Evolutionary conservation across 176 grass and related monocot genomes (phyloP).

Genomic region (Juncus effusus): DNA sequence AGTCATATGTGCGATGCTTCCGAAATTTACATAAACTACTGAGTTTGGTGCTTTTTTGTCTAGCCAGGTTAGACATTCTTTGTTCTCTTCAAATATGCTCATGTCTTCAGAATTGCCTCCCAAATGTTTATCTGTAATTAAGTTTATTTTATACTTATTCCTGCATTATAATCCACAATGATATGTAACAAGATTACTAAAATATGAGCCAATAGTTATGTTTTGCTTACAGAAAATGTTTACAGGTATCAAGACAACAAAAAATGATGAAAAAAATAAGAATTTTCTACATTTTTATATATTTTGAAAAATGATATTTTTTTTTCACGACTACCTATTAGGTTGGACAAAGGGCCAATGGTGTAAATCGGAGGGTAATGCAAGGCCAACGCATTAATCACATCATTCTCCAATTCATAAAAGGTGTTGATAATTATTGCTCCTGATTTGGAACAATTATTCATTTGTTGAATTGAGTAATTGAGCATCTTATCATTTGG

Average conservation of each 20-base stretch:
- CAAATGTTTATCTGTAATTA: slow-evolving; percentile 20
- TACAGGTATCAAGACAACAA: too few species aligned
- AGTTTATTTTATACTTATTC: too few species aligned
- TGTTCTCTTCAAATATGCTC: slow-evolving; percentile 30
- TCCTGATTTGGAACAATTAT: neutral
- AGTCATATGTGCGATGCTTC: slow-evolving; percentile 28
- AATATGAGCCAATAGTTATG: too few species aligned
- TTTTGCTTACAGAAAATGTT: too few species aligned
- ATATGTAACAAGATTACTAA: too few species aligned
- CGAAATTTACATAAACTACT: slow-evolving; percentile 42
- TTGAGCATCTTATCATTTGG: slow-evolving; percentile 24
- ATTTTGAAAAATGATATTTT: too few species aligned
- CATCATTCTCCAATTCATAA: slow-evolving; percentile 37
- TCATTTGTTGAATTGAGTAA: slow-evolving; percentile 17
- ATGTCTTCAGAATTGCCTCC: slow-evolving; percentile 5
- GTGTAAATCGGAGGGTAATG: slow-evolving; percentile 37
- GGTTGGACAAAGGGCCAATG: slow-evolving; percentile 28
- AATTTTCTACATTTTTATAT: too few species aligned
- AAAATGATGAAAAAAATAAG: too few species aligned
- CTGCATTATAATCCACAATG: too few species aligned
- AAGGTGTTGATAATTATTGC: slow-evolving; percentile 50
- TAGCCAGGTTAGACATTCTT: slow-evolving; percentile 33
- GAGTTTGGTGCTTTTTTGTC: slow-evolving; percentile 15
- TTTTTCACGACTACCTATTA: neutral
- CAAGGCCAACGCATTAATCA: slow-evolving; percentile 29